phyloP scores from a whole-genome alignment of 2,329 filamentous ascomycete species.

The Penicillium sp. region DNA sequence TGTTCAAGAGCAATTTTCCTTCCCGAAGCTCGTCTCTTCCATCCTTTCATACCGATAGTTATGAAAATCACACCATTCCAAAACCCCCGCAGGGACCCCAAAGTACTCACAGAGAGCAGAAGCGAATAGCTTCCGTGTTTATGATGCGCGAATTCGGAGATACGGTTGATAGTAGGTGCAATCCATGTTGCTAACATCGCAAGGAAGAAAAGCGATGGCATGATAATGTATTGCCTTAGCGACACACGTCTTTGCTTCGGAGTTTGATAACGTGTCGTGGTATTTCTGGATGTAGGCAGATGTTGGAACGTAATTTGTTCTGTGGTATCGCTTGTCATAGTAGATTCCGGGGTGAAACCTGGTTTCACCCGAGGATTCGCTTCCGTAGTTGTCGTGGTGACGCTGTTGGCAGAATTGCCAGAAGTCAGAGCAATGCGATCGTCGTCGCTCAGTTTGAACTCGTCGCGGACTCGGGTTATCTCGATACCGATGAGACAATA shows the following conservation, averaged over 20 bases:
- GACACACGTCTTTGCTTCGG: slow-evolving; percentile 32
- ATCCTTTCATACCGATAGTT: slow-evolving; percentile 38
- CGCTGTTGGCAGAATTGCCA: slow-evolving; percentile 5
- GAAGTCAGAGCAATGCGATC: slow-evolving; percentile 30
- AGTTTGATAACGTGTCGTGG: slow-evolving; percentile 1
- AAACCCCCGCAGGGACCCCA: slow-evolving; percentile 39
- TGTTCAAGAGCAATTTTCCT: neutral
- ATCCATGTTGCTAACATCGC: slow-evolving; percentile 39
- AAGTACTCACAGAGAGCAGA: slow-evolving; percentile 33
- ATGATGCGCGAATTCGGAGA: slow-evolving; percentile 32
- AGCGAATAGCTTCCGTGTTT: slow-evolving; percentile 30
- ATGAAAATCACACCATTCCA: slow-evolving; percentile 43
- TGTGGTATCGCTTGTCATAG: slow-evolving; percentile 7
- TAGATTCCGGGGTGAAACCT: neutral
- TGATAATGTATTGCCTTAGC: slow-evolving; percentile 40
- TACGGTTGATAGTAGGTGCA: slow-evolving; percentile 38
- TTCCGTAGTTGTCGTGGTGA: slow-evolving; percentile 13
- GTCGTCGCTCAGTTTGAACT: slow-evolving; percentile 30
- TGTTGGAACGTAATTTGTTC: slow-evolving; percentile 2
- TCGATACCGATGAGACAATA: slow-evolving; percentile 33
- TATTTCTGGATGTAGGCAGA: neutral
- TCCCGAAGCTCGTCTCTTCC: slow-evolving; percentile 12
- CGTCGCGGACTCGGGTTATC: slow-evolving; percentile 33
- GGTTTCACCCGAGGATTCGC: neutral
- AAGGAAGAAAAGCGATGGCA: slow-evolving; percentile 41